A percentile compares a stretch with the other conserved stretches of the same genome.
phyloP scores from a whole-genome alignment of 208 protist species.

The Leptomonas pyrrhocoris region DNA sequence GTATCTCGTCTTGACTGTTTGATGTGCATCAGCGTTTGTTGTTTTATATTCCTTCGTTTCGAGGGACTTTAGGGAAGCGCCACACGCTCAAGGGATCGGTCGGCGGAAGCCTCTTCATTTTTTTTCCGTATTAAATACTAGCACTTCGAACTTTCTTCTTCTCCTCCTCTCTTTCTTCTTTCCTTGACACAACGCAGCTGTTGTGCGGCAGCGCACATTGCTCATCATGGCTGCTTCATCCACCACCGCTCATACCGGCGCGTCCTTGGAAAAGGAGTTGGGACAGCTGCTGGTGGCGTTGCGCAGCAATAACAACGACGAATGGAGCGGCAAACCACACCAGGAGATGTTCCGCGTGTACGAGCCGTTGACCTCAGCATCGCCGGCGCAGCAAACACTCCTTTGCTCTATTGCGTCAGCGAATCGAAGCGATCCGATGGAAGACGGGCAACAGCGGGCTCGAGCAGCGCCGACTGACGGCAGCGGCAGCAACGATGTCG shows the following conservation, averaged over 20 bases:
- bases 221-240: not conserved
- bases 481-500: not conserved
- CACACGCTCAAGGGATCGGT: too few relatives aligned
- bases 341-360: constrained; percentile 30
- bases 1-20: too few relatives aligned
- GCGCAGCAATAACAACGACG: constrained; percentile 35
- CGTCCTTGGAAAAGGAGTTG: constrained; percentile 23
- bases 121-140: too few relatives aligned
- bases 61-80: too few relatives aligned
- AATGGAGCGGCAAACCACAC: constrained; percentile 47
- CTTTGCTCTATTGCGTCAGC: not conserved
- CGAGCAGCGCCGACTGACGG: not conserved
- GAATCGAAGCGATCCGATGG: not conserved
- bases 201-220: too few relatives aligned
- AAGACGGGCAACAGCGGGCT: not conserved
- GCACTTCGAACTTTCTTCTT: too few relatives aligned
- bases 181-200: not conserved
- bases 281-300: constrained; percentile 33
- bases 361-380: not conserved
- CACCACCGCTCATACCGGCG: not conserved
- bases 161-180: not conserved
- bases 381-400: not conserved
- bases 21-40: too few relatives aligned
- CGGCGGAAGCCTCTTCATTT: too few relatives aligned
- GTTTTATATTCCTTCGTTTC: too few relatives aligned